Evolutionary conservation across 805 yeast species (phyloP).

Genomic region (Sugiyamaella qingdaonensis): DNA sequence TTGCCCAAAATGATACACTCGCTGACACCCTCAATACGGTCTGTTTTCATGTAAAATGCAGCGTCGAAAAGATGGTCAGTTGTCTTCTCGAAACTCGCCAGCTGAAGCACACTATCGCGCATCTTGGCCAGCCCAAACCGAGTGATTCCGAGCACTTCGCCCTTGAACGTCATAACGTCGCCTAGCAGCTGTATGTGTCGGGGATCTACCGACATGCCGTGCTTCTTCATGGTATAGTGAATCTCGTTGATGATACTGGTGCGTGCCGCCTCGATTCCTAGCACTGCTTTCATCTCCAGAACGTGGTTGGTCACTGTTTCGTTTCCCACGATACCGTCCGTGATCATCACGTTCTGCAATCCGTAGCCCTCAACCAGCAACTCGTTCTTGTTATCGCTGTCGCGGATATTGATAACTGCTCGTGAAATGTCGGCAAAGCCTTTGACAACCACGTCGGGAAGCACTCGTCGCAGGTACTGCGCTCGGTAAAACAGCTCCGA

Average conservation of each 20-base stretch:
- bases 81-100: conserved; percentile 97
- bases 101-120: conserved; percentile 95
- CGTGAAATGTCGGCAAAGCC: conserved; percentile 89
- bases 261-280: conserved; percentile 98
- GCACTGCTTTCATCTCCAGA: conserved; percentile 78
- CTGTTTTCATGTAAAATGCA: conserved; percentile 95
- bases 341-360: conserved; percentile 89
- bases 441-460: conserved; percentile 86
- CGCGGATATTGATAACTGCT: conserved; percentile 92
- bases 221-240: conserved; percentile 96
- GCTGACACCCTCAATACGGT: conserved; percentile 93
- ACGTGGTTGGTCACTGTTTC: conserved; percentile 89
- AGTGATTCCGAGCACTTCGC: conserved; percentile 96
- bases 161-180: conserved; percentile 98
- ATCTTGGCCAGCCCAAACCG: conserved; percentile 96
- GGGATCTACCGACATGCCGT: conserved; percentile 99
- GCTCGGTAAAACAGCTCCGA: conserved; percentile 75
- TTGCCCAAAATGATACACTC: conserved; percentile 97
- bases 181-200: conserved; percentile 97
- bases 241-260: conserved; percentile 89
- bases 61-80: conserved; percentile 98
- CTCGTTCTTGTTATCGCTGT: conserved; percentile 77
- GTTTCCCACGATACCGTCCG: conserved; percentile 91
- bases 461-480: conserved; percentile 80
- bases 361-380: conserved; percentile 97